A percentile compares a stretch with the other conserved stretches of the same genome.
These are phyloP conservation scores for Erythrophleum fordii DNA, from an alignment of 306 rosid species.

Conservation along the genomic window DNA sequence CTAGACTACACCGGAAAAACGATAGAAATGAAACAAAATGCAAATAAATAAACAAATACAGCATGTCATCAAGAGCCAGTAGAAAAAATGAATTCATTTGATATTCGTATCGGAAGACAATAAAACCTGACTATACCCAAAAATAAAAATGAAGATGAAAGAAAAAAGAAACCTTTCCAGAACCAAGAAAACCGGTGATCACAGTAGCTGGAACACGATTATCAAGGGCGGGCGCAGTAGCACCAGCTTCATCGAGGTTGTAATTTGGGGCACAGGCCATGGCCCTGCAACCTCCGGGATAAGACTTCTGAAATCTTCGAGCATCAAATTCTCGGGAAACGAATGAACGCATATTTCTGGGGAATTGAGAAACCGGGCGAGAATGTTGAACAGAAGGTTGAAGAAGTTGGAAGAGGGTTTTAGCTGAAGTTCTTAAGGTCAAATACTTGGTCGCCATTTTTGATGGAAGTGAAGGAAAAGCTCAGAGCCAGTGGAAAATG, in stretches of 20 bases:
- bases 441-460: conserved; percentile 52
- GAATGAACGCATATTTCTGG: conserved; percentile 41
- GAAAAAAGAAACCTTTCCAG: conserved; percentile 71
- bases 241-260: conserved; percentile 32
- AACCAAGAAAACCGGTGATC: conserved; percentile 89
- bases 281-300: conserved; percentile 44
- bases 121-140: not conserved
- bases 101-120: not conserved
- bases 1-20: not conserved
- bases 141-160: not conserved
- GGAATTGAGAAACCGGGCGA: conserved; percentile 18
- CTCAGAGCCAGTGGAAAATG: not conserved
- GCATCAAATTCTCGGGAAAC: conserved; percentile 29
- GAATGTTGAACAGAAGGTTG: conserved; percentile 39
- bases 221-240: conserved; percentile 48
- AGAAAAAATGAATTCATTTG: not conserved
- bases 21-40: not conserved
- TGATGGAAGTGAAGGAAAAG: not conserved
- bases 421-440: conserved; percentile 42
- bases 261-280: conserved; percentile 45
- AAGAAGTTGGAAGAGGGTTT: conserved; percentile 38
- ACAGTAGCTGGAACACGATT: conserved; percentile 86
- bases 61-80: not conserved
- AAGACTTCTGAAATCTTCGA: conserved; percentile 2
- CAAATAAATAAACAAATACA: not conserved